Evolutionary conservation across 768 basidiomycete genomes (phyloP), one percentile per base, ranked within the genome.

Genomic region (Daedaleopsis nitida): DNA sequence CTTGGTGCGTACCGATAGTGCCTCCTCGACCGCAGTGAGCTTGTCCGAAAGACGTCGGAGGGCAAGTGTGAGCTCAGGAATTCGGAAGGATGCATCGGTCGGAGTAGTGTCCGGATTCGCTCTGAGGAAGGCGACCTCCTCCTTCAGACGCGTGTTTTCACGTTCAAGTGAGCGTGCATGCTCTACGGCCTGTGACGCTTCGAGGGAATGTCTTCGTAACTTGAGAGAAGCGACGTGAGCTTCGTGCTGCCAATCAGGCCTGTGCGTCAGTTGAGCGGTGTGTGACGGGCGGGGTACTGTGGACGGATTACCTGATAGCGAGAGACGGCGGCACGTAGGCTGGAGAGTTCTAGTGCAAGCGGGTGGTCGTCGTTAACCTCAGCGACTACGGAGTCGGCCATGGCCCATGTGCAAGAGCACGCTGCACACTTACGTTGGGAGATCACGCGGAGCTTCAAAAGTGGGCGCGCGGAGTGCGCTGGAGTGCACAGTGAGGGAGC

Each of bases 1-100:
- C 0, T 72, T 76, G 0, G 81, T 85, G 23, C 81, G 81, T 1
- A 75, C 69, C 14, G 79, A 70, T 0, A 91, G 76, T 10, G 81
- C 69, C 12, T 79, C 73, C 69, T 92, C 91, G 0, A 87, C 85
- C 11, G 81, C 68, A 0, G 80, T 77, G 19, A 92, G 80, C 71
- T 92, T 87, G 68, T 90, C 86, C 3, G 84, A 87, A 35, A 90
- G 76, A 21, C 81, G 82, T 8, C 90, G 81, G 27, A 91, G 80
- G 0, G 88, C 84, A 10, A 92, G 80, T 0, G 88, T 86, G 54
- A 92, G 79, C 59, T 92, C 77, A 16, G 78, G 73, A 1, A 78
- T 76, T 57, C 79, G 79, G 5, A 74, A 63, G 7, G 73, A 65
- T 32, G 77, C 74, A 7, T 77, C 75, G 52, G 75, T 76, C 0